phyloP scores from a whole-genome alignment of 257 asterid species.

The Ligustrum vulgare region DNA sequence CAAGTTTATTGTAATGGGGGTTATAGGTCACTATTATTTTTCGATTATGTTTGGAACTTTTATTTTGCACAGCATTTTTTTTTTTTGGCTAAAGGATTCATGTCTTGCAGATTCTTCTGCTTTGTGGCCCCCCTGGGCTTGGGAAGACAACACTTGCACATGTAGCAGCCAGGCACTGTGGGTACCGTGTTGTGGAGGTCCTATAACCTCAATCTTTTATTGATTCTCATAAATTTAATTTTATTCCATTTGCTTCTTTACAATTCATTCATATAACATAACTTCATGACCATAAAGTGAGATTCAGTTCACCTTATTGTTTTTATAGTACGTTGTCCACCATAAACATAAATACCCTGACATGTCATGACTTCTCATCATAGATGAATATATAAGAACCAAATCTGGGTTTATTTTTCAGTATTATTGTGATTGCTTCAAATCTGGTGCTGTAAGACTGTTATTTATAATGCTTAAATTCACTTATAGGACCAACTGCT shows the following conservation, averaged over 20 bases:
- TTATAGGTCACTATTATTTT: not conserved
- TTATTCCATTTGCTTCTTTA: constrained; percentile 21
- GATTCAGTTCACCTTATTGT: constrained; percentile 16
- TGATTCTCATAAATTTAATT: constrained; percentile 22
- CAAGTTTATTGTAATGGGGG: not conserved
- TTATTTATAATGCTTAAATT: not conserved
- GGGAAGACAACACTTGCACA: constrained; percentile 99
- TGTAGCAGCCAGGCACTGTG: constrained; percentile 97
- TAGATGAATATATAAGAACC: constrained; percentile 6
- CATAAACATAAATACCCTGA: not conserved
- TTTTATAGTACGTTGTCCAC: constrained; percentile 10
- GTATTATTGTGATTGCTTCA: constrained; percentile 6
- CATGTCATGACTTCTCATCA: constrained; percentile 13
- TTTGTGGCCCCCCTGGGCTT: constrained; percentile 98
- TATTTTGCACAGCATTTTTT: constrained; percentile 14
- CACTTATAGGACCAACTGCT: constrained; percentile 1
- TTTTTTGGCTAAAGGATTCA: not conserved
- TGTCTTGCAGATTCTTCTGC: constrained; percentile 75
- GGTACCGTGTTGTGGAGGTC: constrained; percentile 97
- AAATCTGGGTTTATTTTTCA: not conserved
- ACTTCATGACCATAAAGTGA: constrained; percentile 10
- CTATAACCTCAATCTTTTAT: constrained; percentile 15
- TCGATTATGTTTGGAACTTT: not conserved
- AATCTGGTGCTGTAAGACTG: not conserved
- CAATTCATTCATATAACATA: constrained; percentile 24